These are phyloP conservation scores for Zoysia matrella DNA, from an alignment of 202 grass and related monocot species.

Conservation along the genomic window DNA sequence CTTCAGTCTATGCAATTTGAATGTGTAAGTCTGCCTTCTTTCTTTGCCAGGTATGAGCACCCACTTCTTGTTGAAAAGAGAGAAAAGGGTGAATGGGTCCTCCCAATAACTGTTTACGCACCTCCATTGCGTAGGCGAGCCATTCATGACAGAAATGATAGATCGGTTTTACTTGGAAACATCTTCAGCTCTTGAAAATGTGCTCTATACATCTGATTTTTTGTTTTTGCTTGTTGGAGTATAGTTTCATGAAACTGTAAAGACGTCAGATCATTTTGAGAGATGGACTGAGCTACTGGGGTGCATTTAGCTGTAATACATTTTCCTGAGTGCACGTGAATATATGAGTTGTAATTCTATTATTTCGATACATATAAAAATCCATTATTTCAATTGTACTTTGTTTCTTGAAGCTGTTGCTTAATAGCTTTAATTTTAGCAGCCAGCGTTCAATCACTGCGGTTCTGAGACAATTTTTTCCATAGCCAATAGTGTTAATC, in stretches of 20 bases:
- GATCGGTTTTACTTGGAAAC: constrained; percentile 61
- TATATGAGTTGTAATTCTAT: not conserved
- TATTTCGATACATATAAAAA: too few species aligned
- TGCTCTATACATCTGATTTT: not conserved
- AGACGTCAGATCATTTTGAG: not conserved
- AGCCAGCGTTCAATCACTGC: not conserved
- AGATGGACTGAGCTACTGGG: not conserved
- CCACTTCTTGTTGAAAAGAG: constrained; percentile 88
- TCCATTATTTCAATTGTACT: not conserved
- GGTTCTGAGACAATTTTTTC: not conserved
- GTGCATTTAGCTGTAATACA: not conserved
- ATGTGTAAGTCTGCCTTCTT: constrained; percentile 25
- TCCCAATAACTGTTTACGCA: constrained; percentile 85
- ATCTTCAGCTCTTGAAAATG: constrained; percentile 66
- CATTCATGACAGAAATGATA: constrained; percentile 74
- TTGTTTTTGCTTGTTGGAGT: constrained; percentile 5
- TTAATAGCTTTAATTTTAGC: not conserved
- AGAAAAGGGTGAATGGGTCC: constrained; percentile 95
- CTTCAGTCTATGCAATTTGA: constrained; percentile 25
- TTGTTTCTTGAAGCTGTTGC: not conserved
- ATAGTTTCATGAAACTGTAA: constrained; percentile 14
- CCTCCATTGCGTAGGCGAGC: constrained; percentile 72
- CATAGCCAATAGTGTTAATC: too few species aligned
- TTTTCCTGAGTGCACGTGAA: not conserved
- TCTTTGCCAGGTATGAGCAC: constrained; percentile 76